Evolutionary conservation across 73 alveolate genomes (phyloP).

Genomic region (Paramecium sexaurelia): DNA sequence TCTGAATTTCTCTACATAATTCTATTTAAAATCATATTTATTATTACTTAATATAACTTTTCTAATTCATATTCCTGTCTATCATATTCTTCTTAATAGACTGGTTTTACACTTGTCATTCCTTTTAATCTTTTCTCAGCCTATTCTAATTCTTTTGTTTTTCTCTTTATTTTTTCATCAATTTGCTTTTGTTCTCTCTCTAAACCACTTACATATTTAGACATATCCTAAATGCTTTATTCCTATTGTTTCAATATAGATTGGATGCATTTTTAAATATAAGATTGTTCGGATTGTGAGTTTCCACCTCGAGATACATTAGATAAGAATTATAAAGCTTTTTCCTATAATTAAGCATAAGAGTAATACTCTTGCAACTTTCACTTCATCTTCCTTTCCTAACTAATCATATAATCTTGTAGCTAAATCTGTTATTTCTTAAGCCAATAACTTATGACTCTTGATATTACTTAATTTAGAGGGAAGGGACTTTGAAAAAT

Average conservation of each 20-base stretch:
- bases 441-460: constrained; percentile 85
- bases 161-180: constrained; percentile 30
- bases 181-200: constrained; percentile 37
- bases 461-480: constrained; percentile 79
- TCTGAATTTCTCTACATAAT: constrained; percentile 93
- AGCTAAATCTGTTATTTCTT: constrained; percentile 93
- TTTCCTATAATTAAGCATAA: neutral
- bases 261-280: constrained; percentile 24
- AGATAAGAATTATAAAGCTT: constrained; percentile 30
- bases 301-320: constrained; percentile 51
- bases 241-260: constrained; percentile 46
- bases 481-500: constrained; percentile 65
- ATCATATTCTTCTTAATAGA: constrained; percentile 62
- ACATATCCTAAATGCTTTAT: constrained; percentile 36
- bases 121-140: constrained; percentile 52
- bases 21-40: neutral
- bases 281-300: constrained; percentile 27
- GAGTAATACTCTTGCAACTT: constrained; percentile 61
- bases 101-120: constrained; percentile 62
- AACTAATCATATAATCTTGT: constrained; percentile 94
- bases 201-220: constrained; percentile 49
- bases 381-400: constrained; percentile 94
- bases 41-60: constrained; percentile 77
- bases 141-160: constrained; percentile 21
- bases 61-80: constrained; percentile 79